phyloP scores from a whole-genome alignment of 2,329 filamentous ascomycete species.

The Pseudonectria foliicola region DNA sequence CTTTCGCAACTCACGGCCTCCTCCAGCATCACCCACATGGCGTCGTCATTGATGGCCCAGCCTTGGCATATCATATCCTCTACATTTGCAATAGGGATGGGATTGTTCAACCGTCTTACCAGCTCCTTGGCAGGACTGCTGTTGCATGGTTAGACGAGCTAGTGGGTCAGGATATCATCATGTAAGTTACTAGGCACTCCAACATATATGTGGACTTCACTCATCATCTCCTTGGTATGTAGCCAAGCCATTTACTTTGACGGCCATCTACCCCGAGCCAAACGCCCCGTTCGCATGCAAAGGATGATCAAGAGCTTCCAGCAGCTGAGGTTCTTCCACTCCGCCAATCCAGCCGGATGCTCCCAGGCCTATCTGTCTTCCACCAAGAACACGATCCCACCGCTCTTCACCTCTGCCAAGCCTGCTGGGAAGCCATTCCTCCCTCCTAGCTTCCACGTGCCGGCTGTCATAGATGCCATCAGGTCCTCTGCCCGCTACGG shows the following conservation, averaged over 20 bases:
- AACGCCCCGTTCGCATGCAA: constrained; percentile 53
- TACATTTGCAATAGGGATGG: constrained; percentile 45
- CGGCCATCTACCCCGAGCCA: constrained; percentile 64
- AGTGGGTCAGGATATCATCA: constrained; percentile 43
- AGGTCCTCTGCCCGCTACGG: constrained; percentile 34
- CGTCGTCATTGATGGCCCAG: constrained; percentile 68
- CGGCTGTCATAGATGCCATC: constrained; percentile 67
- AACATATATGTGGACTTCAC: constrained; percentile 1
- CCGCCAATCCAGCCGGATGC: constrained; percentile 23
- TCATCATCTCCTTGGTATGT: neutral
- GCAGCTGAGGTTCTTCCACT: constrained; percentile 43
- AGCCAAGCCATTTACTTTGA: constrained; percentile 72
- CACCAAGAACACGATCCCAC: constrained; percentile 5
- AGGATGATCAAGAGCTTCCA: constrained; percentile 53
- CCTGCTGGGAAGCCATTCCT: constrained; percentile 28
- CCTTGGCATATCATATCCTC: constrained; percentile 67
- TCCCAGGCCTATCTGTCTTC: constrained; percentile 14
- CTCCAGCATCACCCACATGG: constrained; percentile 34
- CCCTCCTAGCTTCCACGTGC: constrained; percentile 66
- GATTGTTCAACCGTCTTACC: constrained; percentile 54
- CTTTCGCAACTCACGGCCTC: constrained; percentile 37
- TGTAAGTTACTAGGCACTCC: constrained; percentile 42
- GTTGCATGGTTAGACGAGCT: constrained; percentile 58
- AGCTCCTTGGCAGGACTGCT: constrained; percentile 51
- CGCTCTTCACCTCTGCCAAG: constrained; percentile 19